Conservation (phyloP, 176 grass and related monocot species). For the Bothriochloa decipiens region DNA sequence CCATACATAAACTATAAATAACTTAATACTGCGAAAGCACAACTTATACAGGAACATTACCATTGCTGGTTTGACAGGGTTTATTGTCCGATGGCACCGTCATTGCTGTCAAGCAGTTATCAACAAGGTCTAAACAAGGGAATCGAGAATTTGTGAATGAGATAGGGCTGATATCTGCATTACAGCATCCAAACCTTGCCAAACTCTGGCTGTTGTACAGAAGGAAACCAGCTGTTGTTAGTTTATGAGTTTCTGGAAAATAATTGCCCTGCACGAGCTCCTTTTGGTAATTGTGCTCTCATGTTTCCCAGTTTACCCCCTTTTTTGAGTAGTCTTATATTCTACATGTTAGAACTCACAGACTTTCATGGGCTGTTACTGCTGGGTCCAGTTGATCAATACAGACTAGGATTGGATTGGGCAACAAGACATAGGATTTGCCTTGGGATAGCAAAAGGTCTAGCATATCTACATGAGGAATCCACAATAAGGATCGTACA, state of each 20-base stretch:
- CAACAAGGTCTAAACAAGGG: conserved; percentile 78
- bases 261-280: conserved; percentile 73
- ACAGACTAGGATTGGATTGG: too few species aligned
- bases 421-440: too few species aligned
- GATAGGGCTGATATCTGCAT: conserved; percentile 81
- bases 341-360: too few species aligned
- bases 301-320: neutral
- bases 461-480: conserved; percentile 93
- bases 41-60: conserved; percentile 20
- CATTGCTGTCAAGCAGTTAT: conserved; percentile 82
- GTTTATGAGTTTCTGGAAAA: conserved; percentile 59
- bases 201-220: conserved; percentile 74
- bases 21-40: conserved; percentile 1
- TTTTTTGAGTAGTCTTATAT: conserved; percentile 1
- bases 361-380: too few species aligned
- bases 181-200: conserved; percentile 78
- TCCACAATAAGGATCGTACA: conserved; percentile 85
- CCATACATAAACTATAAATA: conserved; percentile 22
- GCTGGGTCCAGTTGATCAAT: too few species aligned
- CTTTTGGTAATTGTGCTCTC: conserved; percentile 59
- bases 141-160: conserved; percentile 82
- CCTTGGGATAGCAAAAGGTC: too few species aligned
- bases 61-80: conserved; percentile 1
- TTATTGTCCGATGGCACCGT: conserved; percentile 49
- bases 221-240: conserved; percentile 70